Base-by-base conservation (phyloP, 2,329 filamentous ascomycete species). In the Penicillium sp. region DNA sequence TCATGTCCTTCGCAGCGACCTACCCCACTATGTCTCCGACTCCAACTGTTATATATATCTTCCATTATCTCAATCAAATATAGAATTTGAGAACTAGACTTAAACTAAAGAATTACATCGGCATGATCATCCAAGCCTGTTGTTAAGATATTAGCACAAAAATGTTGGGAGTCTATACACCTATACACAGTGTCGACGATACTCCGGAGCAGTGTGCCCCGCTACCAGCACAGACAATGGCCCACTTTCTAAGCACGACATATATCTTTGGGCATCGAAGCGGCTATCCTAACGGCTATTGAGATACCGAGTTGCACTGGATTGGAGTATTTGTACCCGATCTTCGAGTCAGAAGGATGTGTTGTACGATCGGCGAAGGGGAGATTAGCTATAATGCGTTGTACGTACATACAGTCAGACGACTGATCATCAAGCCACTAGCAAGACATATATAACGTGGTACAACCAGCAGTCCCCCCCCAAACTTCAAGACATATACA, bases 271-370 rank as follows among this genome's bases (percentile, higher is more conserved):
- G 49, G 49, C n/a, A 52, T 35, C 19, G 27, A 31, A 57, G 52
- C 59, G 57, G 57, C 25, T 57, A 56, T 58, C 33, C 21, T 49
- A 41, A 42, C 57, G 55, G 61, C 61, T 58, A 58, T 60, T 54
- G 60, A 60, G 7, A 19, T 29, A 27, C 6, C 5, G 6, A 2
- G 25, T 19, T 21, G 29, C 7, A 31, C 43, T 19, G 4, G 1
- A 31, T 23, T 35, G 15, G 33, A 17, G 21, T 15, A 6, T 25
- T 41, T 12, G 35, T 44, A 29, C 23, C 44, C 33, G 25, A 51
- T 35, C 8, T 29, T 49, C 44, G 33, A 27, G 41, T 31, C 9
- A 12, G 23, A 8, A 19, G 15, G 13, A 38, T 19, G 44, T 23
- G 45, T 6, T 39, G 35, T 33, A 17, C 39, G 42, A 43, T 39